Evolutionary conservation across 1,139 yeast species (phyloP).

Genomic region (Pichia inconspicua): DNA sequence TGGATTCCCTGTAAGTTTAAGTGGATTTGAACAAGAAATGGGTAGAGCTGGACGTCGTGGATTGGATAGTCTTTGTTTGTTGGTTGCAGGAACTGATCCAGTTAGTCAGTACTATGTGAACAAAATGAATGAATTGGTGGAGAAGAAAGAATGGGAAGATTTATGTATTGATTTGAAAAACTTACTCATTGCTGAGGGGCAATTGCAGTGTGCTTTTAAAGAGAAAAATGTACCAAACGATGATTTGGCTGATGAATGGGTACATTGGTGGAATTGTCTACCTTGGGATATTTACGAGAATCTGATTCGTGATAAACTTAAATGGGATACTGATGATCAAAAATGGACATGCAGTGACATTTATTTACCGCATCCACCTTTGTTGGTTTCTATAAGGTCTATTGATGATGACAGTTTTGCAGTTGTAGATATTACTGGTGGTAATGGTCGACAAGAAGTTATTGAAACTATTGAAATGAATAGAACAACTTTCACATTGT

Average conservation of each 20-base stretch:
- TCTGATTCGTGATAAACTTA: conserved; percentile 31
- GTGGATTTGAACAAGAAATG: conserved; percentile 88
- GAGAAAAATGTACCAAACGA: conserved; percentile 54
- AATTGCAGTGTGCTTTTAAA: conserved; percentile 89
- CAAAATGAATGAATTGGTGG: conserved; percentile 56
- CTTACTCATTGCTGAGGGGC: conserved; percentile 60
- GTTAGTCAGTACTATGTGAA: conserved; percentile 77
- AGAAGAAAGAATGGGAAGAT: conserved; percentile 43
- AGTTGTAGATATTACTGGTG: conserved; percentile 70
- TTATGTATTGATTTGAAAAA: conserved; percentile 47
- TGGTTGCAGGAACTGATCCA: conserved; percentile 79
- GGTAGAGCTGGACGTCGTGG: conserved; percentile 92
- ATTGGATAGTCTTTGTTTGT: conserved; percentile 67
- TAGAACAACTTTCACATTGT: conserved; percentile 80
- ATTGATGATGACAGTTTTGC: conserved; percentile 75
- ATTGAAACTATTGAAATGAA: conserved; percentile 90
- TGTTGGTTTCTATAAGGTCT: conserved; percentile 68
- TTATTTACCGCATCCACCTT: conserved; percentile 76
- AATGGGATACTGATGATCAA: conserved; percentile 26
- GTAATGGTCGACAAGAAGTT: conserved; percentile 56
- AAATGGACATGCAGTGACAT: conserved; percentile 56
- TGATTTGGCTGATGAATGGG: conserved; percentile 15
- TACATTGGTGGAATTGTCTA: conserved; percentile 14
- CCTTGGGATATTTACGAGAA: conserved; percentile 31
- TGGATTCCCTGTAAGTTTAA: conserved; percentile 83